Evolutionary conservation across 257 asterid genomes (phyloP).

Genomic region (Haberlea rhodopensis): DNA sequence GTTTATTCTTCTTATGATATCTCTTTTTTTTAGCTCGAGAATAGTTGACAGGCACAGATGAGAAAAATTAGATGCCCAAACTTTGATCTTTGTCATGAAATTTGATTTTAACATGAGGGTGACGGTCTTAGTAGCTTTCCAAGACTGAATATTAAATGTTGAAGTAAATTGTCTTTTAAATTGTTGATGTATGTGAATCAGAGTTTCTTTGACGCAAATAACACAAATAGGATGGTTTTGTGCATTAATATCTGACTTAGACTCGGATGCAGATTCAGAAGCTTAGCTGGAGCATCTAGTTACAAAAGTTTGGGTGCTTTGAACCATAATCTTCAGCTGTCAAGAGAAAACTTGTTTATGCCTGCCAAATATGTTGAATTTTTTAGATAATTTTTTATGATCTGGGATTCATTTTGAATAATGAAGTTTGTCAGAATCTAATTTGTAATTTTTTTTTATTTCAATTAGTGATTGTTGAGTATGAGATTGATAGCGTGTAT

Average conservation of each 20-base stretch:
- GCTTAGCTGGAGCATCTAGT: no score
- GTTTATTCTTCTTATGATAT: neutral
- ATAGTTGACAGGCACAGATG: neutral
- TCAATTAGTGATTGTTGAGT: neutral
- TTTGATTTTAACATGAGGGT: neutral
- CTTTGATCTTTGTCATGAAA: neutral
- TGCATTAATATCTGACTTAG: neutral
- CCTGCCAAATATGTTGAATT: neutral
- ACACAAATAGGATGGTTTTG: neutral
- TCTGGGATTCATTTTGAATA: no score
- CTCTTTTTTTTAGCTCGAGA: neutral
- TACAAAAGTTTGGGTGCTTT: neutral
- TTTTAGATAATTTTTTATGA: no score
- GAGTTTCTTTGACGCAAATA: neutral
- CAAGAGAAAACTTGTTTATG: neutral
- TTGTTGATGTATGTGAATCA: neutral
- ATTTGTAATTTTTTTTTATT: neutral
- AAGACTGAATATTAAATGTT: neutral
- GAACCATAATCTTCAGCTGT: neutral
- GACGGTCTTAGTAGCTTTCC: neutral
- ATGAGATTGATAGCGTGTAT: constrained; percentile 8
- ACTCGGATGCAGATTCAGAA: neutral
- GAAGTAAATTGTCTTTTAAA: neutral
- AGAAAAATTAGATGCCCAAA: neutral
- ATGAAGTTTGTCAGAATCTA: neutral